Evolutionary conservation across 176 grass and related monocot species (phyloP), one percentile per base, ranked within the genome.

Genomic region (Triticum aestivum): DNA sequence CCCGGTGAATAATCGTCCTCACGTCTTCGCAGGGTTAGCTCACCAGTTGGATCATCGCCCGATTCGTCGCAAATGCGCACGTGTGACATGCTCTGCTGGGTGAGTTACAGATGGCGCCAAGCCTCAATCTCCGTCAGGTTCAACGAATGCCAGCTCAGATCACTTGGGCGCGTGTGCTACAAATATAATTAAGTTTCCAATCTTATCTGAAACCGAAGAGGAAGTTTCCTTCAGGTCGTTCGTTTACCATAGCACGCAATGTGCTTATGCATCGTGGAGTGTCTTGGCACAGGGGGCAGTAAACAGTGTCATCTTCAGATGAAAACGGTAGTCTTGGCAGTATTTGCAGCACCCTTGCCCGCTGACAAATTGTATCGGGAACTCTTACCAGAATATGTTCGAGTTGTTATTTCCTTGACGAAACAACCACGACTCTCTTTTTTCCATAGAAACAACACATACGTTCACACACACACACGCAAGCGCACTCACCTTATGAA

Each of bases 161-260:
- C 52, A 49, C 80, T 83, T 80, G 14, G 59, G 6, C 85, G 6
- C 85, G 79, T 30, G 81, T 84, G 85, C 27, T 13, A 13, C 14
- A 51, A 47, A 44, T 4, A 30, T 15, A 79, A 66, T 68, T 38
- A 10, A 17, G 8, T 23, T 1, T 13, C 20, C 27, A 61, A 27
- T 51, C 85, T 91, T 84, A 84, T 91, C 81, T 69, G n/a, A 85
- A 85, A 64, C 42, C 69, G 30, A 30, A 37, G 34, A 24, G 29
- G 76, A 68, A 54, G 49, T 33, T 69, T 32, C 49, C n/a, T 65
- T 21, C n/a, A 39, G 27, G 39, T 21, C 3, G 3, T 9, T 83
- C 38, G 38, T 72, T 30, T 35, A 51, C 75, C 61, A 47, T 49
- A 17, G 65, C 39, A 85, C 29, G 61, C 39, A 67, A 85, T 44